Evolutionary conservation across 2,329 filamentous ascomycete species (phyloP), one percentile per base, ranked within the genome.

Genomic region (Botrytis tulipae): DNA sequence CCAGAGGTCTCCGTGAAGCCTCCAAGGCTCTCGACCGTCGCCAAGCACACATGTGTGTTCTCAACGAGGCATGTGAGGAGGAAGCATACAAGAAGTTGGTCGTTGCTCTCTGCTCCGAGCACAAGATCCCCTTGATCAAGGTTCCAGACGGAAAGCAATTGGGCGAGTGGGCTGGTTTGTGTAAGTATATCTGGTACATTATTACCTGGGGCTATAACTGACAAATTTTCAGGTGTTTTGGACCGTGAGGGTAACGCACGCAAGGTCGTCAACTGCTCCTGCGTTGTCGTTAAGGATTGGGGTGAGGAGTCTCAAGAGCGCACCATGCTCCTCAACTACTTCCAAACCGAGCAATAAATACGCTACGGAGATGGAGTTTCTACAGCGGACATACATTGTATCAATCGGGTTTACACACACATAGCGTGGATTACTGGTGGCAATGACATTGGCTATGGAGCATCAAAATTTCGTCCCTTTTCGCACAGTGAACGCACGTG

Each of bases 21-120:
- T 94, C 92, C 88, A 99, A 99, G 91, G 95, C 96, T 78, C 94
- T 99, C 83, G 96, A 99, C 87, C 92, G 96, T 84, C 94, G 96
- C 84, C 93, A 99, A 89, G 96, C 96, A 76, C 96, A 99, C 89
- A 98, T 99, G 95, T 99, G 96, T 86, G 96, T 99, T 81, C 92
- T 99, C 82, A 99, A 99, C 91, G 96, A 99, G 91, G 92, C 93
- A 80, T 99, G 96, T 90, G 96, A 99, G 89, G 96, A 99, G 91
- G 96, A 99, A 87, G 95, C 96, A 80, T 99, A 99, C 91, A 99
- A 99, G 94, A 99, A 99, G 93, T 91, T 99, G 80, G 95, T 99
- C 82, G 93, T 98, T 81, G 96, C 96, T 77, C 93, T 99, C 76
- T 99, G 96, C 93, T 93, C 92, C 78, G 96, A 99, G 91, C 96